Percentiles rank a stretch among this genome's conserved stretches.
phyloP scores from a whole-genome alignment of 2,329 filamentous ascomycete species.

The Akanthomyces dipterigenus region DNA sequence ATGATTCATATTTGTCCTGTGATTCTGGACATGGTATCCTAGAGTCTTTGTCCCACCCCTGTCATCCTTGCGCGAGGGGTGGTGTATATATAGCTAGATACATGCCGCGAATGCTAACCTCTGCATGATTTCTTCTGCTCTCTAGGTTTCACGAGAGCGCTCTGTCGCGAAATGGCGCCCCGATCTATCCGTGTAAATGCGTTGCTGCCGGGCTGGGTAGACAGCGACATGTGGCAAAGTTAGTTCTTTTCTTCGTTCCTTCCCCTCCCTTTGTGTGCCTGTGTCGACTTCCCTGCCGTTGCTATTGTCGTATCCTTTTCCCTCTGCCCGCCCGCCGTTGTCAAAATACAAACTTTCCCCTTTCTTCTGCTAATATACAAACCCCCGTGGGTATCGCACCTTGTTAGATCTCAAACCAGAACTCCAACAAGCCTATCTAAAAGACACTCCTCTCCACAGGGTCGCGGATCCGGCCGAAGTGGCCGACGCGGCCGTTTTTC shows the following conservation, averaged over 20 bases:
- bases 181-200: conserved; percentile 68
- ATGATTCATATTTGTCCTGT: background rate
- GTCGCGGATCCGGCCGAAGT: conserved; percentile 66
- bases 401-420: conserved; percentile 30
- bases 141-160: conserved; percentile 59
- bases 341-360: background rate
- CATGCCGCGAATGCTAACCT: background rate
- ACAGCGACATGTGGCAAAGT: conserved; percentile 75
- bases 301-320: background rate
- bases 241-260: conserved; percentile 22
- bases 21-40: background rate
- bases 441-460: conserved; percentile 56
- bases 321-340: background rate
- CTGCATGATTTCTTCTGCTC: conserved; percentile 3
- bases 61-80: background rate
- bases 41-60: background rate
- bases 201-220: conserved; percentile 75
- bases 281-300: too few species aligned
- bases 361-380: conserved; percentile 33
- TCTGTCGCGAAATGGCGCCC: conserved; percentile 55
- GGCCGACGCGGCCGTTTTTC: conserved; percentile 74
- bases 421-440: conserved; percentile 31
- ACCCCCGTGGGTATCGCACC: conserved; percentile 12
- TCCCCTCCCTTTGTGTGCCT: too few species aligned
- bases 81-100: background rate